phyloP scores from a whole-genome alignment of 2,329 filamentous ascomycete species.

The Neopestalotiopsis sp. region DNA sequence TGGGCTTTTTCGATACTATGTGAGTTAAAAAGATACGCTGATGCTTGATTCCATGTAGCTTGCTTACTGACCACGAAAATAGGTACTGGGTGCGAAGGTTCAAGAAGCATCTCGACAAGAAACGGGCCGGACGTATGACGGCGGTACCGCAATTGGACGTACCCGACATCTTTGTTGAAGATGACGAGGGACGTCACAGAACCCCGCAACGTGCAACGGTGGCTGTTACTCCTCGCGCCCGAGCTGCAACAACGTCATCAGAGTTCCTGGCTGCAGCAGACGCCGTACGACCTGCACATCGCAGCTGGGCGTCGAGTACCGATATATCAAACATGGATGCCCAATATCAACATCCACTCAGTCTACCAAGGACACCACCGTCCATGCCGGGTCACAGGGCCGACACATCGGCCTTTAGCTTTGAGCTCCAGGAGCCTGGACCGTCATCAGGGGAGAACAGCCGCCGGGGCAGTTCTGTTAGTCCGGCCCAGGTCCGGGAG shows the following conservation, averaged over 20 bases:
- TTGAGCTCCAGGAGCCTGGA: slow-evolving; percentile 57
- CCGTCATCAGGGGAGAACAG: slow-evolving; percentile 48
- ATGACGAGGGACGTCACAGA: slow-evolving; percentile 61
- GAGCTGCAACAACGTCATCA: slow-evolving; percentile 27
- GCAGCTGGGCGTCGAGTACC: slow-evolving; percentile 48
- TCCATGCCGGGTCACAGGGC: slow-evolving; percentile 46
- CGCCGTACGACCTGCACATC: slow-evolving; percentile 40
- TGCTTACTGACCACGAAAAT: slow-evolving; percentile 17
- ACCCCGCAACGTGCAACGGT: slow-evolving; percentile 34
- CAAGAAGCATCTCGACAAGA: slow-evolving; percentile 73
- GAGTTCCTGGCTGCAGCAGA: slow-evolving; percentile 43
- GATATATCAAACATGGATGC: slow-evolving; percentile 50
- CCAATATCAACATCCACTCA: slow-evolving; percentile 55
- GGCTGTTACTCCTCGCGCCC: slow-evolving; percentile 27
- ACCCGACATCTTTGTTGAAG: slow-evolving; percentile 89
- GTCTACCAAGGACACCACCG: slow-evolving; percentile 54
- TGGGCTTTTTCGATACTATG: slow-evolving; percentile 94
- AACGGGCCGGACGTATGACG: slow-evolving; percentile 77
- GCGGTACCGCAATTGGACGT: slow-evolving; percentile 79
- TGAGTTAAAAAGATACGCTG: slow-evolving; percentile 45
- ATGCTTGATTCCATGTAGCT: not conserved
- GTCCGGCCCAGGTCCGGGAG: slow-evolving; percentile 77
- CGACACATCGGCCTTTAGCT: slow-evolving; percentile 61
- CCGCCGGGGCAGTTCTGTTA: slow-evolving; percentile 71
- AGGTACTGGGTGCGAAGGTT: slow-evolving; percentile 86